These are phyloP conservation scores for Zygosaccharomyces lentus DNA, from an alignment of 805 yeast species.

Conservation along the genomic window DNA sequence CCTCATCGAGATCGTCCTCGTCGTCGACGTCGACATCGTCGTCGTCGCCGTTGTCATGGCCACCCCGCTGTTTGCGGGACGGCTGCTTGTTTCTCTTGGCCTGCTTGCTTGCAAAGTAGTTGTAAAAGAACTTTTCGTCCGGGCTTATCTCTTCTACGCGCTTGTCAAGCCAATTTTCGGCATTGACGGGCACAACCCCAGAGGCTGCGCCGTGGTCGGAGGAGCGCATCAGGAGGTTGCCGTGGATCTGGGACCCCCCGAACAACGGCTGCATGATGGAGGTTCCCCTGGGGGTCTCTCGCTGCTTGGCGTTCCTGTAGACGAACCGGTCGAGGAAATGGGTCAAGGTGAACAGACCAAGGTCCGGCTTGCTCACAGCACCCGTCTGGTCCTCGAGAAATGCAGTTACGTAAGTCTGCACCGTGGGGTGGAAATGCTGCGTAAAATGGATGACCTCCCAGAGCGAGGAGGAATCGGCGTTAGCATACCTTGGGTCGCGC, in stretches of 20 bases:
- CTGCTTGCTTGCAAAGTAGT: slow-evolving; percentile 68
- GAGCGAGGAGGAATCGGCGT: slow-evolving; percentile 72
- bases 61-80: background rate
- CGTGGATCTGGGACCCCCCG: slow-evolving; percentile 62
- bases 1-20: slow-evolving; percentile 54
- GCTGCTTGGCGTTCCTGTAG: slow-evolving; percentile 84
- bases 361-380: slow-evolving; percentile 70
- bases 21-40: slow-evolving; percentile 38
- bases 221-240: slow-evolving; percentile 63
- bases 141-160: slow-evolving; percentile 66
- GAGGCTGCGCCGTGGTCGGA: slow-evolving; percentile 35
- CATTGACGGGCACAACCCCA: slow-evolving; percentile 59
- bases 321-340: slow-evolving; percentile 96
- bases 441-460: slow-evolving; percentile 82
- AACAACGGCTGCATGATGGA: slow-evolving; percentile 98
- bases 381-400: slow-evolving; percentile 44
- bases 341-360: slow-evolving; percentile 78
- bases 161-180: slow-evolving; percentile 76
- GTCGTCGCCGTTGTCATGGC: slow-evolving; percentile 28
- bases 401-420: slow-evolving; percentile 70
- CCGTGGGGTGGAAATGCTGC: slow-evolving; percentile 89
- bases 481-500: slow-evolving; percentile 90
- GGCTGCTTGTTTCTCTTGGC: background rate
- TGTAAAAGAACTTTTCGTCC: slow-evolving; percentile 83
- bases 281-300: slow-evolving; percentile 68